Base-by-base conservation (phyloP, 306 rosid genomes). In the Ochetophila trinervis region DNA sequence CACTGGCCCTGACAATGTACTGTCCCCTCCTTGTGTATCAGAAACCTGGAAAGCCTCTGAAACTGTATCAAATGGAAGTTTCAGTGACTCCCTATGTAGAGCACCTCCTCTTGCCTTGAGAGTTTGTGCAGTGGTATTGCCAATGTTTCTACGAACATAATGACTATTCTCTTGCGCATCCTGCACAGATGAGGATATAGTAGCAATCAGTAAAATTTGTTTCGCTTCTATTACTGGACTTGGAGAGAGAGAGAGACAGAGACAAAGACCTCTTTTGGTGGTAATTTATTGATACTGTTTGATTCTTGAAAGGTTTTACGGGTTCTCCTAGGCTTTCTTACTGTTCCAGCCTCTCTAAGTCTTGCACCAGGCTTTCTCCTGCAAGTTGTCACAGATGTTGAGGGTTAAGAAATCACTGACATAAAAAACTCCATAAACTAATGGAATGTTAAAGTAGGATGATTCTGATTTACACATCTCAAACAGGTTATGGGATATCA, bases 311-410 rank as follows among this genome's bases (percentile, higher is more conserved):
- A 66, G 75, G 60, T 60, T 65, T 91, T 88, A 44, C 58, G 66
- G 3, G 18, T 61, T 63, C 86, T 63, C 74, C 85, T 77, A 63
- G 78, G 95, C 75, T 83, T 86, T 77, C 78, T 87, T 60, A 91
- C 65, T 62, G 87, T 72, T 44, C 81, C 86, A 49, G 71, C 63
- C 8, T 83, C 92, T 23, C 83, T 75, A 37, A 14, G 73, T 75
- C 81, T 85, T 60, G 66, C 62, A n/a, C 74, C 85, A 3, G 74
- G 35, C 65, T 78, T 88, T 88, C 69, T 83, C 85, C 99, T 94
- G 85, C 49, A n/a, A 50, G 21, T 19, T 16, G 17, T 16, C 10
- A 16, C 19, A n/a, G 17, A 47, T 47, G 4, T 13, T 47, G 13
- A 47, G 13, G 17, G 5, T 11, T 3, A 47, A 47, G 51, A 47